These are phyloP conservation scores for Paspalum vaginatum DNA, from an alignment of 176 grass and related monocot species.

Conservation along the genomic window DNA sequence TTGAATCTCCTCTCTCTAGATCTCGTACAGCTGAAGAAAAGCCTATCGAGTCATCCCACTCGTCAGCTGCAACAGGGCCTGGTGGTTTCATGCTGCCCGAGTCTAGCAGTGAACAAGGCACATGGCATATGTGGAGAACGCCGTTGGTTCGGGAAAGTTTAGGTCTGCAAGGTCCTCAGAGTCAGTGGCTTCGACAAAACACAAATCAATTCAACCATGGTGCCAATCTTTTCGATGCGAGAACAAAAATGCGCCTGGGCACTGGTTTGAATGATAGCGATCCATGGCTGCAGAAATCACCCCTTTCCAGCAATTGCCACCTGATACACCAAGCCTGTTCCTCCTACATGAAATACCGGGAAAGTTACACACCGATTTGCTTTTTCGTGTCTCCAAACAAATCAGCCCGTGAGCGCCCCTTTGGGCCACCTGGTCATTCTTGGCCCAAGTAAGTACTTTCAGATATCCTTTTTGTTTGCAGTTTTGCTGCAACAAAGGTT, in stretches of 20 bases:
- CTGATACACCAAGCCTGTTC: slow-evolving; percentile 62
- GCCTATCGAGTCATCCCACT: slow-evolving; percentile 29
- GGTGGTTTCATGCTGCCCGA: slow-evolving; percentile 48
- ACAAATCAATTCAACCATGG: slow-evolving; percentile 49
- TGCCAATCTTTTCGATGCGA: slow-evolving; percentile 53
- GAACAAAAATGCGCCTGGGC: slow-evolving; percentile 41
- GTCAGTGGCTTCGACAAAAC: slow-evolving; percentile 58
- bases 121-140: slow-evolving; percentile 87
- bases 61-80: slow-evolving; percentile 37
- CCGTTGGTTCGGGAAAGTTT: slow-evolving; percentile 75
- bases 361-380: slow-evolving; percentile 43
- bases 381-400: slow-evolving; percentile 48
- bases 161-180: slow-evolving; percentile 58
- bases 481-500: neutral
- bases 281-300: slow-evolving; percentile 52
- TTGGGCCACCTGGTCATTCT: slow-evolving; percentile 58
- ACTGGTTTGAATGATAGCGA: slow-evolving; percentile 49
- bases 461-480: slow-evolving; percentile 10
- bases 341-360: slow-evolving; percentile 59
- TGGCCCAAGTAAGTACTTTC: slow-evolving; percentile 73
- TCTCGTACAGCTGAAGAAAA: slow-evolving; percentile 63
- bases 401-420: slow-evolving; percentile 42
- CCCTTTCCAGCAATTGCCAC: slow-evolving; percentile 59
- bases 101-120: slow-evolving; percentile 57
- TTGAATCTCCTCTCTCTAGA: slow-evolving; percentile 73